A percentile compares a stretch with the other conserved stretches of the same genome.
Conservation (phyloP, 1,284 basidiomycete genomes). For the Pseudozyma hubeiensis region DNA sequence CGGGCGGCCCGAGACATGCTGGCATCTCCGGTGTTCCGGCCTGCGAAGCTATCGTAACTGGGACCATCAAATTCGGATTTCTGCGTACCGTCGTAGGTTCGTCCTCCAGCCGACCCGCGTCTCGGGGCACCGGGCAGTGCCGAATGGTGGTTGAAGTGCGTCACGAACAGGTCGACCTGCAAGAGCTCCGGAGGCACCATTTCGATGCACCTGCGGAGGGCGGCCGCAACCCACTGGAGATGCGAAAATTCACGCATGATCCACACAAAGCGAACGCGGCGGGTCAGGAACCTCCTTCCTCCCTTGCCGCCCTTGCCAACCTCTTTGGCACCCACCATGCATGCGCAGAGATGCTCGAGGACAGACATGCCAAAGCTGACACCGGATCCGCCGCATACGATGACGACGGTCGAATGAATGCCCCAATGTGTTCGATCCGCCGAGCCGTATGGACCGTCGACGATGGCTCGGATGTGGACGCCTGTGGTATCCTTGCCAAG, state of each 20-base stretch:
- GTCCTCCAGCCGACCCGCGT: conserved; percentile 8
- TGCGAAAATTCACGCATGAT: conserved; percentile 84
- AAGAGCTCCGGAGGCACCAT: conserved; percentile 75
- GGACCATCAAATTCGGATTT: conserved; percentile 11
- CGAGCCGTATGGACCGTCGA: conserved; percentile 86
- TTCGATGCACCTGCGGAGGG: conserved; percentile 77
- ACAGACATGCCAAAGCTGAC: conserved; percentile 81
- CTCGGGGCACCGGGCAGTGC: conserved; percentile 17
- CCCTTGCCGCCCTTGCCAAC: conserved; percentile 58
- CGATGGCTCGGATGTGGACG: conserved; percentile 75
- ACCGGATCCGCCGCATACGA: conserved; percentile 84
- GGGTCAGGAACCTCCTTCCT: conserved; percentile 72
- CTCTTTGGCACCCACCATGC: conserved; percentile 71
- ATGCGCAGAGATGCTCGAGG: conserved; percentile 78
- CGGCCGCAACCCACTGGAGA: conserved; percentile 82
- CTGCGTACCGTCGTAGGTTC: conserved; percentile 11
- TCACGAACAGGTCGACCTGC: conserved; percentile 82
- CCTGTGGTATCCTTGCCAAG: conserved; percentile 70
- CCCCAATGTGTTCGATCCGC: conserved; percentile 77
- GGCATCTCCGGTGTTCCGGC: conserved; percentile 13
- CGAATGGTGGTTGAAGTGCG: conserved; percentile 57
- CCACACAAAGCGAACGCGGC: conserved; percentile 83
- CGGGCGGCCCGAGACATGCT: conserved; percentile 33
- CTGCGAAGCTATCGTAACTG: conserved; percentile 15
- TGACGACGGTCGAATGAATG: conserved; percentile 74